phyloP scores from a whole-genome alignment of 2,329 filamentous ascomycete species.

The Microsporum audouinii region DNA sequence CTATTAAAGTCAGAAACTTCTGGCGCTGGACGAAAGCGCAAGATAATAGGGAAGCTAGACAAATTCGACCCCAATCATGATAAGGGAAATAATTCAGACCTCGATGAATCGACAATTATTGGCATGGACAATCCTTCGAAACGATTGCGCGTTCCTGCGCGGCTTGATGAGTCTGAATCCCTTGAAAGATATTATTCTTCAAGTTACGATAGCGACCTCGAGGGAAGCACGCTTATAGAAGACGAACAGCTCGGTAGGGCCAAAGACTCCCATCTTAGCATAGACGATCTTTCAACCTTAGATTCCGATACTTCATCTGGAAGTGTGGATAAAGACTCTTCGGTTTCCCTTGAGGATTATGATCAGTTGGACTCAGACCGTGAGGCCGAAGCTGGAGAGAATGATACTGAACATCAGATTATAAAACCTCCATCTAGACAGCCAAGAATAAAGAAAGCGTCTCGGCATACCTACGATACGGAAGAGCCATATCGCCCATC shows the following conservation, averaged over 20 bases:
- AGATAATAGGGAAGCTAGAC: neutral
- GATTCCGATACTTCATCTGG: neutral
- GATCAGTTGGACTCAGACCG: neutral
- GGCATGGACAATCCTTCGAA: neutral
- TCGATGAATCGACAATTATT: neutral
- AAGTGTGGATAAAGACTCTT: neutral
- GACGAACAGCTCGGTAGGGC: neutral
- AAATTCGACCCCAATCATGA: neutral
- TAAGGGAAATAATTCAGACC: neutral
- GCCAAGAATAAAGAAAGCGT: neutral
- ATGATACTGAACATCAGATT: too few species aligned
- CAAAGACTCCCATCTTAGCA: neutral
- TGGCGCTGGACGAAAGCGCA: neutral
- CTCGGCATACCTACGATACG: neutral
- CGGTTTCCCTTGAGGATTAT: neutral
- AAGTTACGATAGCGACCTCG: conserved; percentile 3
- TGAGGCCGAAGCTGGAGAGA: neutral
- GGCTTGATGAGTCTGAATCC: neutral
- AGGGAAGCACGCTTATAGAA: conserved; percentile 5
- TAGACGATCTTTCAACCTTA: neutral
- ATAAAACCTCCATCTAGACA: neutral
- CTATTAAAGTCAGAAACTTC: neutral
- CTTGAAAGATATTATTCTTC: neutral
- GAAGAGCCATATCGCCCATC: conserved; percentile 5
- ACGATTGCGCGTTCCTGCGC: neutral